Percentiles rank a stretch among this genome's conserved stretches.
phyloP scores from a whole-genome alignment of 176 grass and related monocot species.

The Tillandsia leiboldiana region DNA sequence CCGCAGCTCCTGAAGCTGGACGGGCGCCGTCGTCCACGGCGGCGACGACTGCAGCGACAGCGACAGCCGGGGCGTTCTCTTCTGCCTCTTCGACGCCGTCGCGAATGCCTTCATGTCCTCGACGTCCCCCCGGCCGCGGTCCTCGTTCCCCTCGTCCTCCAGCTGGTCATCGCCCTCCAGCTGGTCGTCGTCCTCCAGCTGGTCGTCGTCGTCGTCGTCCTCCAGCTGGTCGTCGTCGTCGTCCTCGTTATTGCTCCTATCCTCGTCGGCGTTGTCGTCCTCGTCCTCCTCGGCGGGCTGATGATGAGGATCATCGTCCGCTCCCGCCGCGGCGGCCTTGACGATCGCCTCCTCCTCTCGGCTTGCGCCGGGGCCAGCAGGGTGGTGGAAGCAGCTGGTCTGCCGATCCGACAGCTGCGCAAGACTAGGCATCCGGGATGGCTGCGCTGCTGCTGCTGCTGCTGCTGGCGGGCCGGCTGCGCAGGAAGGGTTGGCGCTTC shows the following conservation, averaged over 20 bases:
- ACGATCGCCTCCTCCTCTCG: not conserved
- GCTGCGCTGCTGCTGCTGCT: not conserved
- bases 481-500: not conserved
- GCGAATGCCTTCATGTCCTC: too few relatives aligned
- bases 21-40: not conserved
- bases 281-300: constrained; percentile 20
- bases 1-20: constrained; percentile 38
- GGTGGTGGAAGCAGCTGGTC: constrained; percentile 17
- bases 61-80: constrained; percentile 20
- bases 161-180: constrained; percentile 7
- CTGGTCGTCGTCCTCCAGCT: not conserved
- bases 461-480: not conserved
- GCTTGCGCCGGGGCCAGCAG: not conserved
- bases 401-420: not conserved
- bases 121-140: constrained; percentile 3
- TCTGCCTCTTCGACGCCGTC: constrained; percentile 24
- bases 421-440: too few relatives aligned
- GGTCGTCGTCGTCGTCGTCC: constrained; percentile 1
- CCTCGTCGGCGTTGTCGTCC: constrained; percentile 35
- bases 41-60: constrained; percentile 31
- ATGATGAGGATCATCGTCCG: constrained; percentile 5
- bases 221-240: constrained; percentile 18
- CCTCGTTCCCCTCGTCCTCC: constrained; percentile 22
- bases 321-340: constrained; percentile 2
- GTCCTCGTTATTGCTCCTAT: constrained; percentile 5